phyloP scores from a whole-genome alignment of 1,284 basidiomycete species.

The Cryptococcus sp. region DNA sequence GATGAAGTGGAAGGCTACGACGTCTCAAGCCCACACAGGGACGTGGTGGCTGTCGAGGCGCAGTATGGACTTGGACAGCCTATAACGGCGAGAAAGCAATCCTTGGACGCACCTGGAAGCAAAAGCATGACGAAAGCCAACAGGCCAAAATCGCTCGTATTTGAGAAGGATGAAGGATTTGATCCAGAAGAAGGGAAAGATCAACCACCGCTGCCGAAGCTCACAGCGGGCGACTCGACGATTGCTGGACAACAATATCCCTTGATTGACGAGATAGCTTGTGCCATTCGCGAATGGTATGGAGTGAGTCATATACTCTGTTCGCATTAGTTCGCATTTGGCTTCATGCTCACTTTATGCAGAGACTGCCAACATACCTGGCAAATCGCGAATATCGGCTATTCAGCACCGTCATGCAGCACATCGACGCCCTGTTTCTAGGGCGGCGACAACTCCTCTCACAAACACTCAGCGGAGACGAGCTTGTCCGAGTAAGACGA shows the following conservation, averaged over 20 bases:
- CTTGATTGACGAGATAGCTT: conserved; percentile 95
- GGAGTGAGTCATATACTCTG: conserved; percentile 56
- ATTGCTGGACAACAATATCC: conserved; percentile 78
- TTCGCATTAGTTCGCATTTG: background rate
- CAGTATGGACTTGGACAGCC: background rate
- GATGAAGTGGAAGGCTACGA: conserved; percentile 62
- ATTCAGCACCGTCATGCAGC: conserved; percentile 81
- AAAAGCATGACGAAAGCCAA: conserved; percentile 12
- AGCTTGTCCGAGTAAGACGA: conserved; percentile 75
- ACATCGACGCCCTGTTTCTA: conserved; percentile 87
- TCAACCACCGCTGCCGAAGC: conserved; percentile 84
- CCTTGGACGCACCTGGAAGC: conserved; percentile 3
- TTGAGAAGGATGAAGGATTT: conserved; percentile 9
- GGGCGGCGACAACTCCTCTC: conserved; percentile 86
- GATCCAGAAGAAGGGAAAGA: conserved; percentile 60
- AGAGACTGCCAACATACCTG: conserved; percentile 81
- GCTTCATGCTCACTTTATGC: background rate
- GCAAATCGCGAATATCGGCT: conserved; percentile 84
- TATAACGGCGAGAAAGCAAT: background rate
- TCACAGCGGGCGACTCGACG: conserved; percentile 91
- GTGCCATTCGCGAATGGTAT: conserved; percentile 94
- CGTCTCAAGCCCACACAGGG: conserved; percentile 6
- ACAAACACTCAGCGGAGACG: conserved; percentile 83
- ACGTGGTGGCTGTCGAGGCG: conserved; percentile 16
- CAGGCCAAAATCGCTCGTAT: conserved; percentile 40